Evolutionary conservation across 2,329 filamentous ascomycete species (phyloP).

Genomic region (Phaeosphaeriaceae sp.): DNA sequence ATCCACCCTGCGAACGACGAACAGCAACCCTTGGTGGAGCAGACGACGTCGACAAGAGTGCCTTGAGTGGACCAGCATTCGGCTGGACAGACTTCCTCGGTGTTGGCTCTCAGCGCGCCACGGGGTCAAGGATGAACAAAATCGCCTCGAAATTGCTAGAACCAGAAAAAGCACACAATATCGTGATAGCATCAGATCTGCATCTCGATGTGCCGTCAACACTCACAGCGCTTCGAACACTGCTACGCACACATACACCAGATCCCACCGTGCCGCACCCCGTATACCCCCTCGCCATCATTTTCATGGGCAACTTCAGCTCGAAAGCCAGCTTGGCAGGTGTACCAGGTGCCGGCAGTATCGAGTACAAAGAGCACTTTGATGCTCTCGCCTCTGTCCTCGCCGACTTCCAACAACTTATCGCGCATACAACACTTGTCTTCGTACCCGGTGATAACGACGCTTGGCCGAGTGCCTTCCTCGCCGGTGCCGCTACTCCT

Average conservation of each 20-base stretch:
- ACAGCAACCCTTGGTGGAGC: constrained; percentile 77
- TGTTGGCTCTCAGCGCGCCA: constrained; percentile 85
- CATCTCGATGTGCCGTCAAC: constrained; percentile 86
- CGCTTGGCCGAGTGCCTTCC: constrained; percentile 91
- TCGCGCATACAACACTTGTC: constrained; percentile 82
- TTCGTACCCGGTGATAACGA: constrained; percentile 98
- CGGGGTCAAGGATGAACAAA: constrained; percentile 81
- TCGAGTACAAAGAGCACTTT: constrained; percentile 97
- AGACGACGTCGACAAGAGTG: constrained; percentile 54
- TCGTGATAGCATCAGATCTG: constrained; percentile 85
- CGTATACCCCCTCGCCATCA: constrained; percentile 77
- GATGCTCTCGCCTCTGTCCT: constrained; percentile 84
- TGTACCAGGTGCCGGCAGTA: constrained; percentile 76
- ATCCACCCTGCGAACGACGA: constrained; percentile 88
- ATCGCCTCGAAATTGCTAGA: constrained; percentile 74
- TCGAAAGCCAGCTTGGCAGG: constrained; percentile 67
- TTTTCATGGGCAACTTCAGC: constrained; percentile 86
- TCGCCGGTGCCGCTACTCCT: constrained; percentile 74
- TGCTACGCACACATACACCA: constrained; percentile 75
- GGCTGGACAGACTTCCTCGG: constrained; percentile 98
- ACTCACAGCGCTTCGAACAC: constrained; percentile 79
- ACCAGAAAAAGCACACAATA: constrained; percentile 52
- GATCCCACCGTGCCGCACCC: constrained; percentile 61
- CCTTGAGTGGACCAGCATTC: constrained; percentile 61
- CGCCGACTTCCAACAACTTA: constrained; percentile 80